A percentile compares a stretch with the other conserved stretches of the same genome.
phyloP scores from a whole-genome alignment of 2,329 filamentous ascomycete genomes.

The Pyrenophora seminiperda region DNA sequence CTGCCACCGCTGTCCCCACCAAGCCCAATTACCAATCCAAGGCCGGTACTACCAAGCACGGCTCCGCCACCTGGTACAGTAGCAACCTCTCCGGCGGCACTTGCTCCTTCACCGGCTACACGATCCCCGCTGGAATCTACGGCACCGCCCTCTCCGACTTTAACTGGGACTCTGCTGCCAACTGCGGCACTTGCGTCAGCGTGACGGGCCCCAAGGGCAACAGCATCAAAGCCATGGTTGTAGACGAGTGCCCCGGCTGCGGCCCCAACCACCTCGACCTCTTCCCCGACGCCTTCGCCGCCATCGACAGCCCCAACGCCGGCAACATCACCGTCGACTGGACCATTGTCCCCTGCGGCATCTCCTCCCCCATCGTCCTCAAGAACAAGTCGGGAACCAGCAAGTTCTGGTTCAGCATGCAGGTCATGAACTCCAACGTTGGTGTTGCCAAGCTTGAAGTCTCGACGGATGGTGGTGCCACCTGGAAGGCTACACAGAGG shows the following conservation, averaged over 20 bases:
- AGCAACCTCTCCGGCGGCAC: constrained; percentile 60
- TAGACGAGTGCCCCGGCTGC: constrained; percentile 64
- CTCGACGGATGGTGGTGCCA: constrained; percentile 63
- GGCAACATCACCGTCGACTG: constrained; percentile 59
- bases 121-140: constrained; percentile 62
- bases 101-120: constrained; percentile 69
- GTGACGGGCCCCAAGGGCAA: constrained; percentile 64
- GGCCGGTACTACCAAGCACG: constrained; percentile 20
- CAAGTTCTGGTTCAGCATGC: constrained; percentile 64
- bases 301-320: constrained; percentile 51
- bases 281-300: constrained; percentile 57
- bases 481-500: constrained; percentile 63
- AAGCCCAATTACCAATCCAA: background rate
- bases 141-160: constrained; percentile 66
- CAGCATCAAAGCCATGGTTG: constrained; percentile 67
- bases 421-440: constrained; percentile 67
- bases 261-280: constrained; percentile 61
- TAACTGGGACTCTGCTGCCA: constrained; percentile 61
- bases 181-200: constrained; percentile 66
- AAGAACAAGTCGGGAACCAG: constrained; percentile 61
- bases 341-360: constrained; percentile 58
- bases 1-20: constrained; percentile 1
- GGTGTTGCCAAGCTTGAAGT: constrained; percentile 64
- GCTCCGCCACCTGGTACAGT: constrained; percentile 47
- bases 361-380: constrained; percentile 56